Conservation (phyloP, 2,329 filamentous ascomycete genomes). For the Calonectria leucothoes region DNA sequence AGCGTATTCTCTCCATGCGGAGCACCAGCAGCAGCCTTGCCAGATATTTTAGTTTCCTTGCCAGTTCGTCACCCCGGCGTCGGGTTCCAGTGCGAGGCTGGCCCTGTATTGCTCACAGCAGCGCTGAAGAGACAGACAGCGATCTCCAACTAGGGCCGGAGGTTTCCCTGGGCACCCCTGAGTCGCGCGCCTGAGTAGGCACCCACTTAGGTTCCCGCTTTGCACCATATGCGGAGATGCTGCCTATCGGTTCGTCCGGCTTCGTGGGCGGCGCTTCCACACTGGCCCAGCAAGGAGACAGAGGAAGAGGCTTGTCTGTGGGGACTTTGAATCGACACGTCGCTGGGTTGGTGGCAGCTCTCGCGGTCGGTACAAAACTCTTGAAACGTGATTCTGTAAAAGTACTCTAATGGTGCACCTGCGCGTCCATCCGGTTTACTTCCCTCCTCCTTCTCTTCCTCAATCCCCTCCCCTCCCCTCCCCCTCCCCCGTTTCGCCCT, state of each 20-base stretch:
- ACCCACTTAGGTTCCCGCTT: conserved; percentile 33
- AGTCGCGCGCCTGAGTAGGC: conserved; percentile 9
- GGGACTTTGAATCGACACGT: conserved; percentile 24
- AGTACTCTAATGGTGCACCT: conserved; percentile 12
- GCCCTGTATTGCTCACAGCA: neutral
- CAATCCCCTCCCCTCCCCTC: too few species aligned
- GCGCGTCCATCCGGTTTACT: conserved; percentile 12
- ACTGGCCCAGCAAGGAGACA: conserved; percentile 9
- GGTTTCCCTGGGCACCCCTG: conserved; percentile 9
- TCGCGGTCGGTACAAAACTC: conserved; percentile 5
- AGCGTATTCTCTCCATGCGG: neutral
- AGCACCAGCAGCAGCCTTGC: neutral
- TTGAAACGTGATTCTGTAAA: conserved; percentile 18
- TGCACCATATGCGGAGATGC: conserved; percentile 23
- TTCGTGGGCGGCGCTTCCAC: conserved; percentile 20
- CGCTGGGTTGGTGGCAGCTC: conserved; percentile 6
- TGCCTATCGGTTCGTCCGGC: conserved; percentile 32
- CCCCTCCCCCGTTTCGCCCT: neutral
- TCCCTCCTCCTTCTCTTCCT: neutral
- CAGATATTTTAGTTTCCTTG: neutral
- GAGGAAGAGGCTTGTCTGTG: conserved; percentile 14
- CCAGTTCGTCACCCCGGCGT: neutral
- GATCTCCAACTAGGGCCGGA: neutral
- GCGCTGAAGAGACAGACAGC: neutral
- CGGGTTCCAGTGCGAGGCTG: neutral